Conservation (phyloP, 169 alveolate species). For the Plasmodium billcollinsi region DNA sequence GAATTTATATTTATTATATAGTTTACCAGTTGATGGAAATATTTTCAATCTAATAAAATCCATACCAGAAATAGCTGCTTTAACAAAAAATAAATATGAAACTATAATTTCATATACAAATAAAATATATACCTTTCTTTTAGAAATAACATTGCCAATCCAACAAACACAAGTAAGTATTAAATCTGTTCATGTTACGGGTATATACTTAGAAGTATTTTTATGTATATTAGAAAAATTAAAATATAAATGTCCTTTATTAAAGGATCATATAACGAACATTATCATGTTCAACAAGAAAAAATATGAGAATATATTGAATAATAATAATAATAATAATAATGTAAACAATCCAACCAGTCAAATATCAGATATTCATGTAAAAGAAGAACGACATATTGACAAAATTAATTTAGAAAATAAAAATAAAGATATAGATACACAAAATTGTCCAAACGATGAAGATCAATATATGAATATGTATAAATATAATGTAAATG, state of each 20-base stretch:
- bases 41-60: slow-evolving; percentile 70
- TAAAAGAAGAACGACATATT: background rate
- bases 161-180: slow-evolving; percentile 15
- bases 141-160: slow-evolving; percentile 29
- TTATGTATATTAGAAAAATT: slow-evolving; percentile 74
- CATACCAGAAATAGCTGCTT: slow-evolving; percentile 69
- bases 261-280: slow-evolving; percentile 63
- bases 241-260: slow-evolving; percentile 52
- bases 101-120: slow-evolving; percentile 54
- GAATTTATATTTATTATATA: slow-evolving; percentile 65
- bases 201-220: slow-evolving; percentile 74
- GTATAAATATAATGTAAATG: slow-evolving; percentile 44
- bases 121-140: slow-evolving; percentile 65
- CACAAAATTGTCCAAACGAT: background rate
- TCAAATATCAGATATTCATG: background rate
- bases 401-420: slow-evolving; percentile 4
- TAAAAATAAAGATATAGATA: background rate
- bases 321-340: slow-evolving; percentile 3
- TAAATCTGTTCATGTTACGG: slow-evolving; percentile 30
- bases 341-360: background rate
- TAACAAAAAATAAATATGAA: slow-evolving; percentile 68
- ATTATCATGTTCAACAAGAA: slow-evolving; percentile 9
- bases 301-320: background rate
- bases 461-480: background rate
- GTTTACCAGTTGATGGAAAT: slow-evolving; percentile 70